A percentile compares a stretch with the other conserved stretches of the same genome.
phyloP scores from a whole-genome alignment of 2,329 filamentous ascomycete genomes.

The Thermothelomyces thermophilus region DNA sequence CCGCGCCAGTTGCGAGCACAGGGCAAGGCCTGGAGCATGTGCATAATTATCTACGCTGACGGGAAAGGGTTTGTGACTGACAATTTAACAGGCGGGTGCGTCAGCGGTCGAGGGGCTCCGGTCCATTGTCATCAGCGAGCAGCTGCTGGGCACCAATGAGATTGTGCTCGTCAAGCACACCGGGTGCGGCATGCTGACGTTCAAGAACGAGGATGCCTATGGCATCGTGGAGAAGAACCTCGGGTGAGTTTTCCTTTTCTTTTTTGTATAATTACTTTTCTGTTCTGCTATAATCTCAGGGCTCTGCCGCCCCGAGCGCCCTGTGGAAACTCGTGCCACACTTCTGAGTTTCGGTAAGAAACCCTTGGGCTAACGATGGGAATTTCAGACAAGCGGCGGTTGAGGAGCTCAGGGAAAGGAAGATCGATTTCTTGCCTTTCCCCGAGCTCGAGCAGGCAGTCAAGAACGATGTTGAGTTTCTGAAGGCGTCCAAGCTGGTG shows the following conservation, averaged over 20 bases:
- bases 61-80: not conserved
- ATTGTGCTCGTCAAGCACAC: constrained; percentile 71
- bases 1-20: no score
- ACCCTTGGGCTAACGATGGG: not conserved
- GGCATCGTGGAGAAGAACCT: constrained; percentile 53
- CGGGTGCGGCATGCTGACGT: constrained; percentile 68
- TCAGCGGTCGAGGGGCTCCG: constrained; percentile 63
- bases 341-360: no score
- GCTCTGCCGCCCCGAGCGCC: no score
- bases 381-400: constrained; percentile 16
- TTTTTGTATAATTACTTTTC: not conserved
- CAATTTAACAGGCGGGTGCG: constrained; percentile 47
- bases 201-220: constrained; percentile 52
- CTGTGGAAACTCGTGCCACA: no score
- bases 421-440: constrained; percentile 61
- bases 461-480: constrained; percentile 55
- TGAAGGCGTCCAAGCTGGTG: constrained; percentile 55
- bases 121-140: constrained; percentile 70
- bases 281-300: no score
- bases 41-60: no score
- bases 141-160: constrained; percentile 69
- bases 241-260: constrained; percentile 28
- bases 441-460: constrained; percentile 57
- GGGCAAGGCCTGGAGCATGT: no score
- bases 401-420: constrained; percentile 26